phyloP scores from a whole-genome alignment of 2,329 filamentous ascomycete genomes.

The Calycina herbarum region DNA sequence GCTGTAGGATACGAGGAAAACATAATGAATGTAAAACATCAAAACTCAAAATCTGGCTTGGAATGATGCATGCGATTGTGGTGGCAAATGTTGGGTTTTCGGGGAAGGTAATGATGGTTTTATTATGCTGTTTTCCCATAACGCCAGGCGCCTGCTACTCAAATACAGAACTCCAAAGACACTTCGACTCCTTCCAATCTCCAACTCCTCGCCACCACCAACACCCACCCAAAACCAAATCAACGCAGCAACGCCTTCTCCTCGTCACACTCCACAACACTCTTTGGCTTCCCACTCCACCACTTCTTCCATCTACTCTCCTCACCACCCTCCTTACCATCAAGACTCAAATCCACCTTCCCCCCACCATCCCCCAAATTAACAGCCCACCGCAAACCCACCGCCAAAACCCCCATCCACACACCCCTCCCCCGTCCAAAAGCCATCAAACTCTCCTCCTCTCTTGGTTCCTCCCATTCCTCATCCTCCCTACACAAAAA shows the following conservation, averaged over 20 bases:
- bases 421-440: conserved; percentile 1
- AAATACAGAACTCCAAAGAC: background rate
- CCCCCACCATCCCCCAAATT: background rate
- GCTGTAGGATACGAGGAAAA: background rate
- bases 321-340: background rate
- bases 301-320: too few species aligned
- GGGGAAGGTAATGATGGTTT: background rate
- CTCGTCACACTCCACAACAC: background rate
- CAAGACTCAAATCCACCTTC: background rate
- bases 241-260: background rate
- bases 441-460: background rate
- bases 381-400: background rate
- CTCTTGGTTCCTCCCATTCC: background rate
- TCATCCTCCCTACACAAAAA: background rate
- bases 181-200: background rate
- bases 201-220: background rate
- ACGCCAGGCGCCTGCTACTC: background rate
- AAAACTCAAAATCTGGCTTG: background rate
- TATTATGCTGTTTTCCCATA: background rate
- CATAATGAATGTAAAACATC: conserved; percentile 1
- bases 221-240: background rate
- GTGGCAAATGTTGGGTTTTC: background rate
- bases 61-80: background rate
- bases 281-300: background rate
- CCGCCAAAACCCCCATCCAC: background rate